Evolutionary conservation across 164 flowering plant species (phyloP).

Genomic region (grape (Vitis vinifera)): DNA sequence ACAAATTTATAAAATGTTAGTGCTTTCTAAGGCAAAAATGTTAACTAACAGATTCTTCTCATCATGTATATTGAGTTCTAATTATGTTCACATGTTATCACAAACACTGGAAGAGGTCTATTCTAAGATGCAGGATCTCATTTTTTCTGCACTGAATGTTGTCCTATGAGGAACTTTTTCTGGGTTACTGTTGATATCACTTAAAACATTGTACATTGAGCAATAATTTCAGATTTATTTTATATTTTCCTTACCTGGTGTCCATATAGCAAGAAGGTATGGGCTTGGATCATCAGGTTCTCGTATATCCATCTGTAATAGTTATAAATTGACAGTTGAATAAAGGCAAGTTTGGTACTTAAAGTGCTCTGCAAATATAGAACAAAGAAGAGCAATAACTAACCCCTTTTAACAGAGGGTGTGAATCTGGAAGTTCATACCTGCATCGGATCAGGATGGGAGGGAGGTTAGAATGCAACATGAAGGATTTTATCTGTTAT

Average conservation of each 20-base stretch:
- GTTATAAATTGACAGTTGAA: neutral
- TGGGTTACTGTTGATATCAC: neutral
- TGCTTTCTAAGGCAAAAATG: too few relatives aligned
- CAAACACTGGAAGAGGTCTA: too few relatives aligned
- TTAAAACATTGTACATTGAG: neutral
- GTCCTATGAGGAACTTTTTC: too few relatives aligned
- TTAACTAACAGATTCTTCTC: too few relatives aligned
- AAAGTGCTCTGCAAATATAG: neutral
- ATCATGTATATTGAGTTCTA: too few relatives aligned
- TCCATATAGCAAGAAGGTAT: conserved; percentile 71
- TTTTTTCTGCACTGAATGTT: too few relatives aligned
- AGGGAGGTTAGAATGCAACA: neutral
- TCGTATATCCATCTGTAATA: conserved; percentile 46
- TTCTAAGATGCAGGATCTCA: too few relatives aligned
- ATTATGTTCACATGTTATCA: too few relatives aligned
- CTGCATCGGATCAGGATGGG: conserved; percentile 34
- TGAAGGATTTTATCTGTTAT: neutral
- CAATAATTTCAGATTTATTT: neutral
- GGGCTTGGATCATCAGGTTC: conserved; percentile 71
- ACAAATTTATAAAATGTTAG: too few relatives aligned
- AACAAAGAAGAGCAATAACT: conserved; percentile 15
- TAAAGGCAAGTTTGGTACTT: neutral
- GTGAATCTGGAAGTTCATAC: conserved; percentile 69
- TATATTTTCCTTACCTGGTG: conserved; percentile 44
- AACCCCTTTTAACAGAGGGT: conserved; percentile 52